Evolutionary conservation across 495 filamentous ascomycete species (phyloP).

Genomic region (Penicillium cinerascens): DNA sequence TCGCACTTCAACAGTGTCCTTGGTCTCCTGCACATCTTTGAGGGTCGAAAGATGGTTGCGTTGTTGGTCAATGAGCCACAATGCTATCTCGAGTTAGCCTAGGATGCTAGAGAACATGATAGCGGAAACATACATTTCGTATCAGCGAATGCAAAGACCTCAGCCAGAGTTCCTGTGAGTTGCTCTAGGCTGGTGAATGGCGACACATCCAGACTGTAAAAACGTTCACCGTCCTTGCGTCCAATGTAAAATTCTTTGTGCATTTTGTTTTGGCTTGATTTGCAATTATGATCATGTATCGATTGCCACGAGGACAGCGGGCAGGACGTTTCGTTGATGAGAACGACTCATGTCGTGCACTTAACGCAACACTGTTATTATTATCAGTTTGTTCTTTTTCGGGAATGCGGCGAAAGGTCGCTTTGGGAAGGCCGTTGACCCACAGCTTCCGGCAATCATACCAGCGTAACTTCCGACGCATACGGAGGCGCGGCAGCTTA

Average conservation of each 20-base stretch:
- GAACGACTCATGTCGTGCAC: too few species aligned
- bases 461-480: too few species aligned
- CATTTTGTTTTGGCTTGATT: too few species aligned
- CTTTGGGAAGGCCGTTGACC: not conserved
- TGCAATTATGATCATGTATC: too few species aligned
- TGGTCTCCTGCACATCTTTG: not conserved
- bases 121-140: not conserved
- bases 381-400: not conserved
- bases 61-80: not conserved
- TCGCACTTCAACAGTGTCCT: not conserved
- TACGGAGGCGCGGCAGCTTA: not conserved
- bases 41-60: not conserved
- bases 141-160: not conserved
- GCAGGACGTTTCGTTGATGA: too few species aligned
- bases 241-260: too few species aligned
- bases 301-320: too few species aligned
- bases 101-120: not conserved
- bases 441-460: too few species aligned
- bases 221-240: too few species aligned
- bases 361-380: too few species aligned
- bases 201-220: not conserved
- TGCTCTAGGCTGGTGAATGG: not conserved
- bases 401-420: not conserved
- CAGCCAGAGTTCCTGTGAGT: not conserved
- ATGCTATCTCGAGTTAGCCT: not conserved